Evolutionary conservation across 2,329 filamentous ascomycete species (phyloP), one percentile per base, ranked within the genome.

Genomic region (Phyllosticta citriasiana): DNA sequence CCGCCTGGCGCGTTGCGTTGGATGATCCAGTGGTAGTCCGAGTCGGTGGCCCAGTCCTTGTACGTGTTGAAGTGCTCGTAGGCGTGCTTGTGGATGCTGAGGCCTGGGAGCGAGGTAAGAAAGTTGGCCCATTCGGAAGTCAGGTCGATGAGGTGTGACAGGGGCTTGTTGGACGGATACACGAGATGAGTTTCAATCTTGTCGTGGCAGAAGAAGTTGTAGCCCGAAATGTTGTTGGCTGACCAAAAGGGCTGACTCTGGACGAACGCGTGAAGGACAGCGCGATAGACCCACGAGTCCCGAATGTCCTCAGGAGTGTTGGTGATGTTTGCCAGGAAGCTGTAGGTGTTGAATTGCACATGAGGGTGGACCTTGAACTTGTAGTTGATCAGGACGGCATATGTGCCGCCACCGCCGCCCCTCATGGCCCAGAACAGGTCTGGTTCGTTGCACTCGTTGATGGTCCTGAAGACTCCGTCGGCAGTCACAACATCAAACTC

Each of bases 401-500:
- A 74, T 1, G 61, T 59, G 22, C 61, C 61, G 3, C 61, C 67
- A 60, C 75, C 74, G 30, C 68, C 65, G 8, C 68, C 68, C 22
- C 61, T 61, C 53, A 70, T 59, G 6, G 67, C 66, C 68, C 69
- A 70, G 62, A 70, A 76, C 3, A 76, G 69, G 56, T 76, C 74
- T 0, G 71, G 52, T 16, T 76, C 73, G 40, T 69, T 63, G 3
- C 69, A 63, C 0, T 69, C 68, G 24, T 72, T 73, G 52, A 68
- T 70, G 2, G 65, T 68, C n/a, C 66, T 63, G 10, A 70, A 64
- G n/a, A 71, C 63, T n/a, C 74, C 74, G 40, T 72, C 65, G 4
- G 73, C 72, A 3, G 73, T 76, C 14, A 77, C 68, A 6, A 72
- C 70, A n/a, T 73, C 70, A 57, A 72, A 74, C 2, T 71, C 70